A percentile compares a stretch with the other conserved stretches of the same genome.
Evolutionary conservation across 2,329 filamentous ascomycete species (phyloP).

Genomic region (Keithomyces neogunnii): DNA sequence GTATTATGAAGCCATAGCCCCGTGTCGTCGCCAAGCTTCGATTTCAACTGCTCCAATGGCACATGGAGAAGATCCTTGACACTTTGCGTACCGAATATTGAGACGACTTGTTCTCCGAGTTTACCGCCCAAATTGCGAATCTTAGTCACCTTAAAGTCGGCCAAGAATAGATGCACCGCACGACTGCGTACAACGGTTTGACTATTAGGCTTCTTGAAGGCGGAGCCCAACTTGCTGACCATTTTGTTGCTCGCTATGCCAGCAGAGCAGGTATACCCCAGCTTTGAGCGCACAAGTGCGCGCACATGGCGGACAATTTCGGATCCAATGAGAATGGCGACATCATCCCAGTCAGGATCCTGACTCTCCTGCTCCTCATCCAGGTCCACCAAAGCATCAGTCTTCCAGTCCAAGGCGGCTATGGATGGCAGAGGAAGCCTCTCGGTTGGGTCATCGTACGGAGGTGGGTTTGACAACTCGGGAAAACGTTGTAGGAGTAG

Average conservation of each 20-base stretch:
- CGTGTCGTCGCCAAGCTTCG: constrained; percentile 73
- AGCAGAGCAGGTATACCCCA: constrained; percentile 87
- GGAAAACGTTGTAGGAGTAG: constrained; percentile 69
- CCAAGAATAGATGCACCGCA: constrained; percentile 70
- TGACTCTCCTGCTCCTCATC: constrained; percentile 67
- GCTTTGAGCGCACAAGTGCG: constrained; percentile 53
- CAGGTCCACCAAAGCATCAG: constrained; percentile 74
- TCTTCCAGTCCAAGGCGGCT: constrained; percentile 72
- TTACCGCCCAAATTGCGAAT: constrained; percentile 94
- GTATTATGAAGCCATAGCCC: constrained; percentile 79
- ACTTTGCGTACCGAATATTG: constrained; percentile 72
- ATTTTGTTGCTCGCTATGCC: constrained; percentile 90
- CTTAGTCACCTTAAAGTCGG: constrained; percentile 85
- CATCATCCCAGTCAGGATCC: constrained; percentile 94
- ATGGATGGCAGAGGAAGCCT: constrained; percentile 59
- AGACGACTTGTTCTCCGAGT: constrained; percentile 75
- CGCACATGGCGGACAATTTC: constrained; percentile 79
- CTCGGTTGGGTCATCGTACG: constrained; percentile 65
- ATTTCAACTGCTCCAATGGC: constrained; percentile 66
- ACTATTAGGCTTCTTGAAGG: constrained; percentile 84
- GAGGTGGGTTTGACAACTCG: constrained; percentile 55
- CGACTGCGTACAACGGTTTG: constrained; percentile 91
- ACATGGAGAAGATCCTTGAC: constrained; percentile 68
- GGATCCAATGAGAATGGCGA: constrained; percentile 76
- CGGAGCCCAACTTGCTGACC: constrained; percentile 87